Evolutionary conservation across 2,329 filamentous ascomycete species (phyloP).

Genomic region (Botrytis cinerea): DNA sequence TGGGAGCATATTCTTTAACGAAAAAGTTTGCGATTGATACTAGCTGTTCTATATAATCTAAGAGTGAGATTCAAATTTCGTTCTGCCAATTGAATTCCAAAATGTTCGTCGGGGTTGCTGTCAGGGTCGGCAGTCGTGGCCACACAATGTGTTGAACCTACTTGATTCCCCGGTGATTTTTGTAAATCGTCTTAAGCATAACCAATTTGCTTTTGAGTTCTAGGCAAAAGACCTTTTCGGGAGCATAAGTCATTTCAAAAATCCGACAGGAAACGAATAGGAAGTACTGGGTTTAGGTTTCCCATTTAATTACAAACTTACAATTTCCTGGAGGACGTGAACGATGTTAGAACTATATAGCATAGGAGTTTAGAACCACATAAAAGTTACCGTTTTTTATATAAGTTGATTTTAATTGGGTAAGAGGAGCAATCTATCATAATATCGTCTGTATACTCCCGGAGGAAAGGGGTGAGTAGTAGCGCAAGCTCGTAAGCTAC

Average conservation of each 20-base stretch:
- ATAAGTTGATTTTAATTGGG: background rate
- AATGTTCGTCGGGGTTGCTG: background rate
- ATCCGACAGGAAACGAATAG: background rate
- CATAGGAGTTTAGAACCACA: background rate
- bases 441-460: background rate
- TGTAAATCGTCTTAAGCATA: background rate
- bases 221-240: background rate
- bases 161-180: background rate
- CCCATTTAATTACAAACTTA: background rate
- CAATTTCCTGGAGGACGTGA: background rate
- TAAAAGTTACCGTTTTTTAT: rapidly evolving
- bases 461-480: background rate
- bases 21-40: background rate
- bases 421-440: background rate
- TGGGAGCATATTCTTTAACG: background rate
- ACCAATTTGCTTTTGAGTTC: background rate
- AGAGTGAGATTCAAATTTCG: background rate
- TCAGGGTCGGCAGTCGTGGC: background rate
- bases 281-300: background rate
- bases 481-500: background rate
- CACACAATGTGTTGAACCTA: background rate
- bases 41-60: background rate
- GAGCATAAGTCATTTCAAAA: background rate
- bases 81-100: background rate
- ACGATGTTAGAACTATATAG: background rate